phyloP scores from a whole-genome alignment of 768 basidiomycete species.

The Leccinum subgranulosum region DNA sequence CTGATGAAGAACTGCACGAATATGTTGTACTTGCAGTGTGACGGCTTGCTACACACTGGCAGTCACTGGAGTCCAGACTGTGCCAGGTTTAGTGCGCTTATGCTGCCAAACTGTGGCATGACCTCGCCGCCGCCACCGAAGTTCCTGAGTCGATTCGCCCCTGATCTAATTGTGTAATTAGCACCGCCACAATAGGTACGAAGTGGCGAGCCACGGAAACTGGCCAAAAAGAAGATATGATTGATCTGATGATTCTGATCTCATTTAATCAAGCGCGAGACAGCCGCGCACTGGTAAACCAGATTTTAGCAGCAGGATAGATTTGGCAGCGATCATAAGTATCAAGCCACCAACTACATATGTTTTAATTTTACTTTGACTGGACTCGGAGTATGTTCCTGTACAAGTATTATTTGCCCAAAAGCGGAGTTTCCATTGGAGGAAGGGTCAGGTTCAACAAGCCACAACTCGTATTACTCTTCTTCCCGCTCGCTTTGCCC shows the following conservation, averaged over 20 bases:
- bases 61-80: no score
- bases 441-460: background rate
- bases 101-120: no score
- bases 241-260: no score
- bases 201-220: no score
- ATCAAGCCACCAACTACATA: background rate
- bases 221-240: no score
- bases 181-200: background rate
- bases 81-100: no score
- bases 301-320: background rate
- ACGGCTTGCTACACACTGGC: no score
- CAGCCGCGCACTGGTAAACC: background rate
- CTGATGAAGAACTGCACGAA: background rate
- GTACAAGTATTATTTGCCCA: no score
- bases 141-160: background rate
- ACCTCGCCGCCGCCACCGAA: background rate
- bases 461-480: background rate
- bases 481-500: slow-evolving; percentile 8
- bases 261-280: background rate
- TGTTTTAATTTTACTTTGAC: no score
- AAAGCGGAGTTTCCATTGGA: background rate
- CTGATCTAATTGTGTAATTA: background rate
- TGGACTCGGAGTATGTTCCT: no score
- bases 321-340: background rate
- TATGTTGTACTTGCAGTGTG: no score